Percentiles rank a stretch among this genome's conserved stretches.
Conservation (phyloP, 1,284 basidiomycete genomes). For the Neotropicomus parvogracilis region DNA sequence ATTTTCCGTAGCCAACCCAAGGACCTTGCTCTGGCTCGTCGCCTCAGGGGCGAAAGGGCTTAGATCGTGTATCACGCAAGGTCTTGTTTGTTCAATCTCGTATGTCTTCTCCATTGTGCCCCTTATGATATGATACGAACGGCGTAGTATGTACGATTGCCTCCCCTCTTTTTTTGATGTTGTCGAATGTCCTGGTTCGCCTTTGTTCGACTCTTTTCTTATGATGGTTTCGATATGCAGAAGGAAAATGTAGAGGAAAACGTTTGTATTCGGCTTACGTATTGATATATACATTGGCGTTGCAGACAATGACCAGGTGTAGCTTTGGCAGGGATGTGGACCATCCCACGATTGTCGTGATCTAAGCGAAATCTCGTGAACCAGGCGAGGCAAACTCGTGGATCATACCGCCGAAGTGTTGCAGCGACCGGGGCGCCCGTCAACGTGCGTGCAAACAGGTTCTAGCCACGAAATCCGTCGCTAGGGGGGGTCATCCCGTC, state of each 20-base stretch:
- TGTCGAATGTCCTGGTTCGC: slow-evolving; percentile 9
- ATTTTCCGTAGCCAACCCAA: slow-evolving; percentile 60
- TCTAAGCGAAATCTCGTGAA: slow-evolving; percentile 27
- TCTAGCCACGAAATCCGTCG: slow-evolving; percentile 46
- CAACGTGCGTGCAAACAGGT: slow-evolving; percentile 38
- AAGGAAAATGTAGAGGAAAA: slow-evolving; percentile 23
- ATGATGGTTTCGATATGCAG: slow-evolving; percentile 3
- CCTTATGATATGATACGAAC: slow-evolving; percentile 26
- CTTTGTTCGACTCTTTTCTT: slow-evolving; percentile 6
- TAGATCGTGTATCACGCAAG: slow-evolving; percentile 38
- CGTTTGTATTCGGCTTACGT: slow-evolving; percentile 29
- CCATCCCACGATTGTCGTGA: slow-evolving; percentile 54
- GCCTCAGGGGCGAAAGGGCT: slow-evolving; percentile 86
- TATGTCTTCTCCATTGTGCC: slow-evolving; percentile 14
- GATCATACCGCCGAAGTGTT: slow-evolving; percentile 45
- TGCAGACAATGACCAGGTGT: slow-evolving; percentile 20
- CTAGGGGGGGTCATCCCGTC: background rate
- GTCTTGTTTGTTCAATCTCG: slow-evolving; percentile 2
- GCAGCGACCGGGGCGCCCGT: slow-evolving; percentile 41
- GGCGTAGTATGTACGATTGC: slow-evolving; percentile 33
- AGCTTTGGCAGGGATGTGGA: slow-evolving; percentile 33
- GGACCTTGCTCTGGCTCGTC: slow-evolving; percentile 85
- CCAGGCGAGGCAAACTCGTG: no score
- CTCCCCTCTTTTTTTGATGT: slow-evolving; percentile 8
- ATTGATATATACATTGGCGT: slow-evolving; percentile 25